Evolutionary conservation across 2,329 filamentous ascomycete genomes (phyloP).

Genomic region (Alternaria arbusti): DNA sequence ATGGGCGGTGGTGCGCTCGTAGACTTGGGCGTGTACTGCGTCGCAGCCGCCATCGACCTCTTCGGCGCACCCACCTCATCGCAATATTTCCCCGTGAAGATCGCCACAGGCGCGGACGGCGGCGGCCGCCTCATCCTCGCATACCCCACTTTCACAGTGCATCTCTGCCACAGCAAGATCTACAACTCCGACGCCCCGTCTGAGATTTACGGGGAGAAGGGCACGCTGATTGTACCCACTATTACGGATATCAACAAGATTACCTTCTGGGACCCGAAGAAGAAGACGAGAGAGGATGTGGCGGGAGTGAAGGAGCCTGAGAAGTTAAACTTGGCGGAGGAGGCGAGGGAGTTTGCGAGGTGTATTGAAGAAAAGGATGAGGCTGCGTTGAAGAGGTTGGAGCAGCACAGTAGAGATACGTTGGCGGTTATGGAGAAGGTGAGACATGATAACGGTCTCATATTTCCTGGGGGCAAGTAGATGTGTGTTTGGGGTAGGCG

Average conservation of each 20-base stretch:
- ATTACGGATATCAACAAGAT: slow-evolving; percentile 55
- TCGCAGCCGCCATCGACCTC: slow-evolving; percentile 55
- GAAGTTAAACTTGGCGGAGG: slow-evolving; percentile 55
- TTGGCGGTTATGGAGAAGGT: slow-evolving; percentile 52
- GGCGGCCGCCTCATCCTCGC: slow-evolving; percentile 53
- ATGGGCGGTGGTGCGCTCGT: slow-evolving; percentile 56
- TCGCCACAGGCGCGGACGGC: slow-evolving; percentile 55
- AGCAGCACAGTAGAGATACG: slow-evolving; percentile 51
- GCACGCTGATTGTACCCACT: slow-evolving; percentile 52
- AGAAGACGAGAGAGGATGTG: slow-evolving; percentile 51
- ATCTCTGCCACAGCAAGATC: slow-evolving; percentile 53
- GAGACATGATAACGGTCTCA: slow-evolving; percentile 53
- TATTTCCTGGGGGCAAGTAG: slow-evolving; percentile 44
- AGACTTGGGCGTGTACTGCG: slow-evolving; percentile 58
- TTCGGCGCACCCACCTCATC: slow-evolving; percentile 53
- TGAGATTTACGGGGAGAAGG: slow-evolving; percentile 57
- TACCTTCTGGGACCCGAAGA: slow-evolving; percentile 51
- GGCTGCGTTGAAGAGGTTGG: slow-evolving; percentile 47
- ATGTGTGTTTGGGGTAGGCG: not conserved
- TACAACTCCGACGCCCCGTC: slow-evolving; percentile 52
- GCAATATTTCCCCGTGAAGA: slow-evolving; percentile 53
- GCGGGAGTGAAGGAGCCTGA: slow-evolving; percentile 43
- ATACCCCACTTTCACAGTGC: slow-evolving; percentile 54
- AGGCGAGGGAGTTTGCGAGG: slow-evolving; percentile 55
- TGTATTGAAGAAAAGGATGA: slow-evolving; percentile 51